Evolutionary conservation across 108 stramenopile species (phyloP).

Genomic region (Seminavis robusta): DNA sequence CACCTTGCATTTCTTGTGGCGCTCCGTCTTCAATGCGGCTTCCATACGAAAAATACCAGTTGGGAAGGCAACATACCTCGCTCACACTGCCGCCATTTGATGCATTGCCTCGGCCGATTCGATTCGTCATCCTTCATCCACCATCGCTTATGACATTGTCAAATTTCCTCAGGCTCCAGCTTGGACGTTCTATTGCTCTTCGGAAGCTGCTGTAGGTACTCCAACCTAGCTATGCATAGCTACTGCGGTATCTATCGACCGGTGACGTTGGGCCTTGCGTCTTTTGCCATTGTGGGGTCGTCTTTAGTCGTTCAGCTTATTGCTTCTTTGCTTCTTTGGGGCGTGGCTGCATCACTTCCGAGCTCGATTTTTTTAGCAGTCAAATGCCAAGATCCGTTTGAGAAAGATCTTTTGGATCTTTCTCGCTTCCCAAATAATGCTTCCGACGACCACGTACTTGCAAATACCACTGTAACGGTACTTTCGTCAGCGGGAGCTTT

Average conservation of each 20-base stretch:
- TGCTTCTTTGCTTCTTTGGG: no score
- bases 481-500: no score
- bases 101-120: neutral
- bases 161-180: neutral
- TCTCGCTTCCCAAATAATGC: neutral
- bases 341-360: no score
- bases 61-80: neutral
- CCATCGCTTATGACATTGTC: neutral
- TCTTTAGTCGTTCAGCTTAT: no score
- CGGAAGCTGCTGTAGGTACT: no score
- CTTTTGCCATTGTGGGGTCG: no score
- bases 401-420: neutral
- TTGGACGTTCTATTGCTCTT: neutral
- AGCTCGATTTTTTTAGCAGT: neutral
- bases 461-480: neutral
- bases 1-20: constrained; percentile 23
- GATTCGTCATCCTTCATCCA: neutral
- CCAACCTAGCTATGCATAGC: no score
- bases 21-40: constrained; percentile 25
- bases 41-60: neutral
- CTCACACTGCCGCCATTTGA: neutral
- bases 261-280: no score
- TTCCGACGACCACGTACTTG: neutral
- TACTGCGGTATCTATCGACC: no score
- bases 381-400: neutral